Conservation (phyloP, 495 filamentous ascomycete species). For the Penicillium angulare region DNA sequence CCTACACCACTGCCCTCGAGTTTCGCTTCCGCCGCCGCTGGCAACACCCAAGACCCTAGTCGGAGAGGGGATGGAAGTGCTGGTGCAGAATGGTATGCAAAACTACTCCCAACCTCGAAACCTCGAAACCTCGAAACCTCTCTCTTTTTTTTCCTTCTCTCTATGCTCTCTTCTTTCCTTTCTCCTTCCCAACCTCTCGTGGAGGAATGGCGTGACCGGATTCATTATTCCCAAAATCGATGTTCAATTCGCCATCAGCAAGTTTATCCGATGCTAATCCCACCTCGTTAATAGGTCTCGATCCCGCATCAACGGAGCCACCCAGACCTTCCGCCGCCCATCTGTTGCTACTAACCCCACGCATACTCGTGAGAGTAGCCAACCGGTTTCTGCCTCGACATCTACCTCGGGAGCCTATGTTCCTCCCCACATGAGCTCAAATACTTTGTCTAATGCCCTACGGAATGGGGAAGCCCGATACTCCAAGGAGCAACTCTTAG, state of each 20-base stretch:
- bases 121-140: too few species aligned
- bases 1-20: conserved; percentile 75
- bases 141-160: conserved; percentile 8
- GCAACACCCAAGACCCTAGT: conserved; percentile 59
- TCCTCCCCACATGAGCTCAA: conserved; percentile 58
- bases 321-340: conserved; percentile 81
- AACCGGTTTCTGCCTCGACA: conserved; percentile 48
- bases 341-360: conserved; percentile 66
- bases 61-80: conserved; percentile 54
- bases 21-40: conserved; percentile 81
- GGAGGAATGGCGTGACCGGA: too few species aligned
- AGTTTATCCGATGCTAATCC: conserved; percentile 22
- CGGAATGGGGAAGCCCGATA: conserved; percentile 70
- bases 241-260: conserved; percentile 4
- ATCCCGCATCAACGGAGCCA: conserved; percentile 71
- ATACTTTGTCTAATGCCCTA: conserved; percentile 38
- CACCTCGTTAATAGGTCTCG: conserved; percentile 51
- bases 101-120: too few species aligned
- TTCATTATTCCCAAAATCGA: too few species aligned
- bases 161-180: background rate
- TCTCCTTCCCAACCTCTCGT: too few species aligned
- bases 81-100: conserved; percentile 56
- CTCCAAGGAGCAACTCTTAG: conserved; percentile 78
- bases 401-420: conserved; percentile 56
- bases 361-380: conserved; percentile 48